A percentile compares a stretch with the other conserved stretches of the same genome.
These are phyloP conservation scores for Aspergillus sojae DNA, from an alignment of 2,329 filamentous ascomycete genomes.

Conservation along the genomic window DNA sequence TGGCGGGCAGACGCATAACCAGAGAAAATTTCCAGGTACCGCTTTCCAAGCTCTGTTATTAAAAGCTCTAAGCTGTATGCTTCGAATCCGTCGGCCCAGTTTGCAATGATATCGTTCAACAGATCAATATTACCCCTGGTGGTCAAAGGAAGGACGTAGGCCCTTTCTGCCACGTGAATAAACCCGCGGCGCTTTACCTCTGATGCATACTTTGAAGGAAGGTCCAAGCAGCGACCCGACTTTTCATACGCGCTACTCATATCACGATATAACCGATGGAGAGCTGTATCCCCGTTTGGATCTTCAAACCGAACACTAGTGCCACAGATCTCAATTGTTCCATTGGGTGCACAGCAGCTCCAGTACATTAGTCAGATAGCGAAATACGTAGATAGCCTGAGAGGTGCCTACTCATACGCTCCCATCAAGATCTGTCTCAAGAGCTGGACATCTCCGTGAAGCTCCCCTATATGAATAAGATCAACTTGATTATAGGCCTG, in stretches of 20 bases:
- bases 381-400: not conserved
- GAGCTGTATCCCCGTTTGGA: not conserved
- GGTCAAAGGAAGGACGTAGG: not conserved
- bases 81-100: not conserved
- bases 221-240: not conserved
- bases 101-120: not conserved
- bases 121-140: not conserved
- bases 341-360: slow-evolving; percentile 2
- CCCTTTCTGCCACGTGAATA: not conserved
- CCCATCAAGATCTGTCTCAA: not conserved
- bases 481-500: not conserved
- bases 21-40: not conserved
- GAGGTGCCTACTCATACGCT: not conserved
- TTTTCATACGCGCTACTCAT: not conserved
- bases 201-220: not conserved
- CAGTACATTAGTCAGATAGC: not conserved
- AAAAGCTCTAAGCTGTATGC: slow-evolving; percentile 2
- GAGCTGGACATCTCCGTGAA: not conserved
- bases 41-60: not conserved
- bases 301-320: not conserved
- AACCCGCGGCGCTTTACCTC: not conserved
- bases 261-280: not conserved
- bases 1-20: not conserved
- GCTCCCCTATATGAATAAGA: not conserved
- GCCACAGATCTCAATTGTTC: not conserved